A percentile compares a stretch with the other conserved stretches of the same genome.
phyloP scores from a whole-genome alignment of 805 yeast species.

The Clavispora phyllophila region DNA sequence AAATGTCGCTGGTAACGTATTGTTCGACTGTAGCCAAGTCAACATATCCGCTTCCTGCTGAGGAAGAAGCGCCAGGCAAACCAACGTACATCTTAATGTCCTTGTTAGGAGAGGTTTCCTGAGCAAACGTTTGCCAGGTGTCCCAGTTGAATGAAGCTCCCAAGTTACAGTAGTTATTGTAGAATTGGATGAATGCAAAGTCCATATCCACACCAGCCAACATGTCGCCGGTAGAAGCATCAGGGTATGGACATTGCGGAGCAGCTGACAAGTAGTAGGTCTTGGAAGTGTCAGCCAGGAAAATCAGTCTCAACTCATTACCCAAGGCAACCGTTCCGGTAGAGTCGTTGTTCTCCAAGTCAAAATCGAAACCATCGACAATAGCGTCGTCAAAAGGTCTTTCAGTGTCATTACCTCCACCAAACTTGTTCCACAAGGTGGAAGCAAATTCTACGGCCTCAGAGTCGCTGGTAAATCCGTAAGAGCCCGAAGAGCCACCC shows the following conservation, averaged over 20 bases:
- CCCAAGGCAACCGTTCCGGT: slow-evolving; percentile 63
- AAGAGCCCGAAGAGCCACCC: slow-evolving; percentile 55
- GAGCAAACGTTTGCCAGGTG: slow-evolving; percentile 67
- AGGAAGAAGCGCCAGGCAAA: slow-evolving; percentile 49
- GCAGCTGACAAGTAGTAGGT: slow-evolving; percentile 78
- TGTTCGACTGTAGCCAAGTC: slow-evolving; percentile 16
- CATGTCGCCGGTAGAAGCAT: slow-evolving; percentile 42
- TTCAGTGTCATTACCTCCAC: slow-evolving; percentile 30
- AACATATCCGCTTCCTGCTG: slow-evolving; percentile 57
- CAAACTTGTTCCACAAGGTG: slow-evolving; percentile 37
- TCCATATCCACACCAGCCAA: slow-evolving; percentile 58
- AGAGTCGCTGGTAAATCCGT: slow-evolving; percentile 46
- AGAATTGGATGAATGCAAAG: slow-evolving; percentile 82
- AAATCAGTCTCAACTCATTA: slow-evolving; percentile 16
- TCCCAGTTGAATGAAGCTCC: slow-evolving; percentile 53
- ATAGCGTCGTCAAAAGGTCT: slow-evolving; percentile 42
- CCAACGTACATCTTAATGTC: slow-evolving; percentile 71
- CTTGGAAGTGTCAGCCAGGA: slow-evolving; percentile 33
- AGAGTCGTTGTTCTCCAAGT: slow-evolving; percentile 51
- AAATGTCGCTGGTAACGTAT: slow-evolving; percentile 9
- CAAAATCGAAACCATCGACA: slow-evolving; percentile 69
- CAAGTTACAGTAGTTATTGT: slow-evolving; percentile 74
- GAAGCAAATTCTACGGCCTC: slow-evolving; percentile 55
- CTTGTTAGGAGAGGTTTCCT: slow-evolving; percentile 54
- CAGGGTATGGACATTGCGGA: slow-evolving; percentile 90